A percentile compares a stretch with the other conserved stretches of the same genome.
phyloP scores from a whole-genome alignment of 768 basidiomycete genomes.

The Suillus brevipes region DNA sequence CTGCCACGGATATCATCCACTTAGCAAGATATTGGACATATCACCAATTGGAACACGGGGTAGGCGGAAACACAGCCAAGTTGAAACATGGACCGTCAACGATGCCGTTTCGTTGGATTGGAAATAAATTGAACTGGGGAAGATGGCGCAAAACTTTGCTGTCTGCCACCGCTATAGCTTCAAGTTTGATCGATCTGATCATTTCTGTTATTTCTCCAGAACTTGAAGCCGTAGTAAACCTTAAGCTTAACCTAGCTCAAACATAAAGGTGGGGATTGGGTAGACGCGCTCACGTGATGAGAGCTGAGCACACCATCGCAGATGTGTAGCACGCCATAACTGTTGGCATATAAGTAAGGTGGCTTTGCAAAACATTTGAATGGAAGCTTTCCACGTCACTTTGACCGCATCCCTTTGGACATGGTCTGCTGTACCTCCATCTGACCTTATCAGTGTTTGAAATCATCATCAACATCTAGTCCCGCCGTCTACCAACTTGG shows the following conservation, averaged over 20 bases:
- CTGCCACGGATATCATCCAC: no score
- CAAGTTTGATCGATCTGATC: no score
- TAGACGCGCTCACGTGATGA: constrained; percentile 27
- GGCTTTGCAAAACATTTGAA: background rate
- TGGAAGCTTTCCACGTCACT: background rate
- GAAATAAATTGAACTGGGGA: background rate
- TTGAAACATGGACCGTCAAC: background rate
- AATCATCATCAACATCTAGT: background rate
- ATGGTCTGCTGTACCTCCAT: background rate
- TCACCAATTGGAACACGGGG: no score
- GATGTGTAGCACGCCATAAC: constrained; percentile 20
- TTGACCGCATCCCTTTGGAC: background rate
- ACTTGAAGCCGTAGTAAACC: background rate
- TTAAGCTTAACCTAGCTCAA: no score
- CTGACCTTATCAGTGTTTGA: background rate
- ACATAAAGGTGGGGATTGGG: no score
- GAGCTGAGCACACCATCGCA: constrained; percentile 34
- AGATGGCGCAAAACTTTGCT: background rate
- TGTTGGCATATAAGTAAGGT: constrained; percentile 21
- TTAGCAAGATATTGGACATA: no score
- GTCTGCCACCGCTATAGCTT: no score
- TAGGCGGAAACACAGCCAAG: background rate
- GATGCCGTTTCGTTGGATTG: background rate
- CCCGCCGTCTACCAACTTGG: background rate
- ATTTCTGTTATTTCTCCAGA: background rate